phyloP scores from a whole-genome alignment of 2,329 filamentous ascomycete species.

The Aspergillus arachidicola region DNA sequence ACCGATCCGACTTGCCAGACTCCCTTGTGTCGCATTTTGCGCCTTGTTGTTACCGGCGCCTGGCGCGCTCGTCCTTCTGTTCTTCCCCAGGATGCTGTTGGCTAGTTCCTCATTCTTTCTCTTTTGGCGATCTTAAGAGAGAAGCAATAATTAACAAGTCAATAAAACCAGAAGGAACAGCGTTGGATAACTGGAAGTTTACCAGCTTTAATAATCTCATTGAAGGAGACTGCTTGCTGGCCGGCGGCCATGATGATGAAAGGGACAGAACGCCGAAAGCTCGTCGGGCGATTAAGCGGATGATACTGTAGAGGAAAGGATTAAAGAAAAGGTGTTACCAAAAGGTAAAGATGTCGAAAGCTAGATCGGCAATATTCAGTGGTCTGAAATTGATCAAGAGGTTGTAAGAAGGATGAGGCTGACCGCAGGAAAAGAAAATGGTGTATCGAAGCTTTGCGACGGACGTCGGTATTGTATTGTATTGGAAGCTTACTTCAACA shows the following conservation, averaged over 20 bases:
- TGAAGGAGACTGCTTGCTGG: slow-evolving; percentile 48
- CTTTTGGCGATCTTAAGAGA: slow-evolving; percentile 51
- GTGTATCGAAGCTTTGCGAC: slow-evolving; percentile 2
- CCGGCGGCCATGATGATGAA: slow-evolving; percentile 37
- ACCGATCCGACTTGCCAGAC: slow-evolving; percentile 62
- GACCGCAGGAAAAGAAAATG: not conserved
- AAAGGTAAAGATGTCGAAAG: not conserved
- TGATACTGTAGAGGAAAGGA: not conserved
- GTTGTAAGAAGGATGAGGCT: not conserved
- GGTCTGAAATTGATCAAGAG: not conserved
- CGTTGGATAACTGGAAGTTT: slow-evolving; percentile 23
- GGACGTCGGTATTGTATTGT: not conserved
- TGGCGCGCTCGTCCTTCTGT: slow-evolving; percentile 52
- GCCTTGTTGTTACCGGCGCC: slow-evolving; percentile 44
- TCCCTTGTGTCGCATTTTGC: slow-evolving; percentile 48
- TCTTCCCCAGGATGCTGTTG: slow-evolving; percentile 60
- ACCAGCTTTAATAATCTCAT: slow-evolving; percentile 57
- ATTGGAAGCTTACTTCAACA: not conserved
- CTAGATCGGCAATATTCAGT: not conserved
- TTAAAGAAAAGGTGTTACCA: not conserved
- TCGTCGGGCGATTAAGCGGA: not conserved
- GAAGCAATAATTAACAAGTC: slow-evolving; percentile 5
- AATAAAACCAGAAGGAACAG: not conserved
- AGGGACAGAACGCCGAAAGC: not conserved
- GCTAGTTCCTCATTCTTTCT: slow-evolving; percentile 61